Evolutionary conservation across 805 yeast genomes (phyloP), one percentile per base, ranked within the genome.

Genomic region (Nematodospora valgi): DNA sequence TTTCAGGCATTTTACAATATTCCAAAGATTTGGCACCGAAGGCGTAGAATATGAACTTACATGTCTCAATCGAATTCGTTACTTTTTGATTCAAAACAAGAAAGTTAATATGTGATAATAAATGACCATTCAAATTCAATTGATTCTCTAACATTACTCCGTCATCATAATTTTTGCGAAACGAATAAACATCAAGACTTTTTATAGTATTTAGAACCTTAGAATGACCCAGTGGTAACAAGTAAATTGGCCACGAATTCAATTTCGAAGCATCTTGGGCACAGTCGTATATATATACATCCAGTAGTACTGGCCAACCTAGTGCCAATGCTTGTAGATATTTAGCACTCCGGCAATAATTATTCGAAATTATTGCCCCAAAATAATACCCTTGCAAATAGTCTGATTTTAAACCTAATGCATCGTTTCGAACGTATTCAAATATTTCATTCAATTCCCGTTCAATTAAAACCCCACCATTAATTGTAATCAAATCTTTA

Each of bases 301-400:
- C 71, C 3, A 86, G 78, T 20, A 88, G 49, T 13, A 84, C 72
- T 2, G 97, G 97, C 95, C 95, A 87, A 2, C 91, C 89, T 28
- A 87, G 51, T 0, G 91, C 85, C 12, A 87, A 54, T 2, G 82
- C 78, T 49, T 86, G 93, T 7, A 88, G 53, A 52, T 82, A 88
- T 49, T 87, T 88, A 6, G 80, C 69, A 31, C 88, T 85, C 23
- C 96, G 62, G 13, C 75, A 66, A 38, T 73, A 70, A 20, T 67
- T 68, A 24, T 70, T 70, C 0, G 91, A 70, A 1, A 88, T 58
- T 22, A 85, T 62, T 2, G 89, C 89, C 1, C 73, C 86, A 58
- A 87, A 85, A 21, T 48, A 63, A 19, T 51, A 19, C 10, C 37
- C 37, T 14, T 27, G 19, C 4, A 30, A 21, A 34, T 35, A 22